Evolutionary conservation across 805 yeast genomes (phyloP).

Genomic region (Debaryomyces prosopidis): DNA sequence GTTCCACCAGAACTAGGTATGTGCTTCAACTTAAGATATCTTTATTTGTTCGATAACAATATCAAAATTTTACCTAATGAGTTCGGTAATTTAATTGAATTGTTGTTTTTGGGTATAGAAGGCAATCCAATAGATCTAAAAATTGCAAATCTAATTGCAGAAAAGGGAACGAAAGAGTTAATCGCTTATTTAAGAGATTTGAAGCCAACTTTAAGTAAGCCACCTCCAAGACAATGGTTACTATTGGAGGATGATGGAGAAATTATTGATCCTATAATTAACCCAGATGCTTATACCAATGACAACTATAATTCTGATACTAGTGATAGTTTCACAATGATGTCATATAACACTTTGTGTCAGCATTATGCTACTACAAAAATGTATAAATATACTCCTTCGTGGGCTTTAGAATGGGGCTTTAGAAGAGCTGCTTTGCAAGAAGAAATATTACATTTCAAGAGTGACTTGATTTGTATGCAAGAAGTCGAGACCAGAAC

Average conservation of each 20-base stretch:
- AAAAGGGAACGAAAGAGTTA: slow-evolving; percentile 82
- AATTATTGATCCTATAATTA: slow-evolving; percentile 34
- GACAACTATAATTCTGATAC: slow-evolving; percentile 23
- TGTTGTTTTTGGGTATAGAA: slow-evolving; percentile 87
- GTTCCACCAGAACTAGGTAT: slow-evolving; percentile 87
- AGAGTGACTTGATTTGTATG: slow-evolving; percentile 81
- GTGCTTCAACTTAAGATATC: slow-evolving; percentile 73
- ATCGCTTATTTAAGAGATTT: slow-evolving; percentile 80
- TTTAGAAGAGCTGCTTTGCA: slow-evolving; percentile 77
- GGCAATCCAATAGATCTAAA: slow-evolving; percentile 82
- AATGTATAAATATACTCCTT: slow-evolving; percentile 91
- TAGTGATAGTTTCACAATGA: slow-evolving; percentile 61
- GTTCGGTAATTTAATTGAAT: slow-evolving; percentile 80
- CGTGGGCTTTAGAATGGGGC: slow-evolving; percentile 96
- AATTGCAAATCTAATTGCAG: slow-evolving; percentile 66
- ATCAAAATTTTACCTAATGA: slow-evolving; percentile 75
- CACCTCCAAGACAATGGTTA: slow-evolving; percentile 82
- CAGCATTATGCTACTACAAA: slow-evolving; percentile 93
- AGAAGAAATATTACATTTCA: slow-evolving; percentile 64
- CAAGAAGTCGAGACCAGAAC: slow-evolving; percentile 94
- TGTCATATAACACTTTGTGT: slow-evolving; percentile 90
- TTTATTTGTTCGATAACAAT: slow-evolving; percentile 87
- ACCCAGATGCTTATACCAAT: slow-evolving; percentile 31
- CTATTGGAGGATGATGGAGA: slow-evolving; percentile 78
- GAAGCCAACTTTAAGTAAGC: slow-evolving; percentile 65